Percentiles rank a stretch among this genome's conserved stretches.
phyloP scores from a whole-genome alignment of 2,329 filamentous ascomycete genomes.

The Coleophoma crateriformis region DNA sequence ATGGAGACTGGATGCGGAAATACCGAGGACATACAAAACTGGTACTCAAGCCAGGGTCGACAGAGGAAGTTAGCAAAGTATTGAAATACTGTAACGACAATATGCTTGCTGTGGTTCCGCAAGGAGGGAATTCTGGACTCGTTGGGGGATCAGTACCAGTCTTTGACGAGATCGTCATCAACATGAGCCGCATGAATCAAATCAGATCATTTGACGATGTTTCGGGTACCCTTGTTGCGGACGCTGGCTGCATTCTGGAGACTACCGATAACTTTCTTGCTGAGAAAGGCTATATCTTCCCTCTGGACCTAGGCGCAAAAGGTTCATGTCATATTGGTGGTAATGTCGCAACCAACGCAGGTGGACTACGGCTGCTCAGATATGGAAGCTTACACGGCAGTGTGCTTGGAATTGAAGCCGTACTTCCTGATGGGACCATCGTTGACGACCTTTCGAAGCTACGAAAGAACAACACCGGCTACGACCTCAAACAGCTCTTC shows the following conservation, averaged over 20 bases:
- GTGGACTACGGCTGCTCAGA: constrained; percentile 79
- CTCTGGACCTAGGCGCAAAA: constrained; percentile 94
- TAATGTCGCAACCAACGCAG: constrained; percentile 93
- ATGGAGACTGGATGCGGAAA: constrained; percentile 98
- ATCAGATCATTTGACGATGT: constrained; percentile 91
- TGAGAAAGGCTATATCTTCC: constrained; percentile 83
- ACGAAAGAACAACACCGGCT: constrained; percentile 98
- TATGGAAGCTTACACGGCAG: constrained; percentile 94
- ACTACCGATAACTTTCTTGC: constrained; percentile 81
- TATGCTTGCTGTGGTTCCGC: constrained; percentile 86
- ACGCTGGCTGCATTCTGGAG: constrained; percentile 89
- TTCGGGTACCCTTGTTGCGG: constrained; percentile 82
- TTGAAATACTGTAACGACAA: constrained; percentile 94
- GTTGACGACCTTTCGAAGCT: constrained; percentile 83
- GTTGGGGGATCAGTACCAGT: constrained; percentile 95
- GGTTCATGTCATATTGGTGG: constrained; percentile 95
- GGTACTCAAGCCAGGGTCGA: constrained; percentile 79
- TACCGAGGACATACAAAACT: constrained; percentile 86
- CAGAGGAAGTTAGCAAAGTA: constrained; percentile 84
- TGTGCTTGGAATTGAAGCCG: constrained; percentile 87
- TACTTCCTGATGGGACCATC: constrained; percentile 88
- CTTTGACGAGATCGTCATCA: constrained; percentile 97
- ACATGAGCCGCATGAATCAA: constrained; percentile 81
- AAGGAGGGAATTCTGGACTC: constrained; percentile 94
- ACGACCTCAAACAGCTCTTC: constrained; percentile 94